A percentile compares a stretch with the other conserved stretches of the same genome.
These are phyloP conservation scores for Euphorbia peplus DNA, from an alignment of 345 rosid species.

Conservation along the genomic window DNA sequence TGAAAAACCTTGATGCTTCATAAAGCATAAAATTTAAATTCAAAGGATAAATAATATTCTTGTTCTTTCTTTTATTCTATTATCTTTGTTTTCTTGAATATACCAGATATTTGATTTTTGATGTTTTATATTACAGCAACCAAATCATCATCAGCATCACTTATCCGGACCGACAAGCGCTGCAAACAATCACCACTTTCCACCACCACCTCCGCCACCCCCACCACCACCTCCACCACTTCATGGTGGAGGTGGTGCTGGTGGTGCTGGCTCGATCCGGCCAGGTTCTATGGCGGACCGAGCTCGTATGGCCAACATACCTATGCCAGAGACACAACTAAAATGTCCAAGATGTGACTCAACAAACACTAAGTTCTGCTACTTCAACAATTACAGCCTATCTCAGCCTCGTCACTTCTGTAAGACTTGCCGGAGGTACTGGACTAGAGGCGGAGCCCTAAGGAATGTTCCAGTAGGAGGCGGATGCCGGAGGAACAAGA, in stretches of 20 bases:
- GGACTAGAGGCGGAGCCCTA: constrained; percentile 94
- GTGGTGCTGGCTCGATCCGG: constrained; percentile 59
- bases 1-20: constrained; percentile 7
- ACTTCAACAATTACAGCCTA: constrained; percentile 95
- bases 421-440: constrained; percentile 93
- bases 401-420: constrained; percentile 98
- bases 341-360: constrained; percentile 97
- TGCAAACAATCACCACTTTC: constrained; percentile 28
- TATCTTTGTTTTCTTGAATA: constrained; percentile 51
- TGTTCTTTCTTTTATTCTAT: constrained; percentile 31
- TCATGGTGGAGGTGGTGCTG: constrained; percentile 46
- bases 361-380: constrained; percentile 89
- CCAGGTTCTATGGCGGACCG: constrained; percentile 94
- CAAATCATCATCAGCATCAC: constrained; percentile 29
- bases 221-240: constrained; percentile 37
- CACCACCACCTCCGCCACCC: constrained; percentile 44
- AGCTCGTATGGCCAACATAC: constrained; percentile 78
- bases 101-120: constrained; percentile 43
- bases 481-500: constrained; percentile 85
- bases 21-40: constrained; percentile 28
- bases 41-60: constrained; percentile 41
- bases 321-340: constrained; percentile 68
- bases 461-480: constrained; percentile 93
- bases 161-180: constrained; percentile 28
- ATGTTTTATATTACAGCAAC: constrained; percentile 47